A percentile compares a stretch with the other conserved stretches of the same genome.
phyloP scores from a whole-genome alignment of 192 early-diverging fungal species.

The Spizellomyces sp. region DNA sequence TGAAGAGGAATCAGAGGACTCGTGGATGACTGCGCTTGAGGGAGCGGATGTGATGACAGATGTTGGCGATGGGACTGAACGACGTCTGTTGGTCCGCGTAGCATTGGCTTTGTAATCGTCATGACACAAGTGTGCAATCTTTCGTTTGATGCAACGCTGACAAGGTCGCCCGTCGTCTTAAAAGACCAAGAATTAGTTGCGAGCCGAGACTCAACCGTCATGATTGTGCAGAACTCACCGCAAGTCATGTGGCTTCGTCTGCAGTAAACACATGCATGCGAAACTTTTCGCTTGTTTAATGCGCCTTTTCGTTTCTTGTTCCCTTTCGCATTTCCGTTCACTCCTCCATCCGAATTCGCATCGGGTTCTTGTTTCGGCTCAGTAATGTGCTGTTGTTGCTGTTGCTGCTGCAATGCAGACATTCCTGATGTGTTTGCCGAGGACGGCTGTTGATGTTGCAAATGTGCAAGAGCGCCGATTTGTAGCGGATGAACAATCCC shows the following conservation, averaged over 20 bases:
- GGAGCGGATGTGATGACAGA: not conserved
- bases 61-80: not conserved
- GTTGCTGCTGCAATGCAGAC: not conserved
- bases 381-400: not conserved
- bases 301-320: constrained; percentile 4
- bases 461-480: not conserved
- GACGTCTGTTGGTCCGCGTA: not conserved
- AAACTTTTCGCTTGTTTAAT: constrained; percentile 38
- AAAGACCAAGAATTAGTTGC: not conserved
- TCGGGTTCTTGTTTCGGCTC: not conserved
- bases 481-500: not conserved
- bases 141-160: constrained; percentile 92
- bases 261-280: constrained; percentile 90
- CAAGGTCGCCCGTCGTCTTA: constrained; percentile 81
- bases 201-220: not conserved
- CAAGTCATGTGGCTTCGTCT: constrained; percentile 96
- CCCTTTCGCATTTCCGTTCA: not conserved
- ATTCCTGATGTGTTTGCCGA: not conserved
- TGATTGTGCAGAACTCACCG: constrained; percentile 39
- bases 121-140: constrained; percentile 91
- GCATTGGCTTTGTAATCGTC: constrained; percentile 65
- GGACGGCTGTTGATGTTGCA: not conserved
- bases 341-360: not conserved
- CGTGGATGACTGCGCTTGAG: too few species aligned
- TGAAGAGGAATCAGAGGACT: not conserved